Conservation (phyloP, 495 filamentous ascomycete species). For the Hypoxylon rickii region DNA sequence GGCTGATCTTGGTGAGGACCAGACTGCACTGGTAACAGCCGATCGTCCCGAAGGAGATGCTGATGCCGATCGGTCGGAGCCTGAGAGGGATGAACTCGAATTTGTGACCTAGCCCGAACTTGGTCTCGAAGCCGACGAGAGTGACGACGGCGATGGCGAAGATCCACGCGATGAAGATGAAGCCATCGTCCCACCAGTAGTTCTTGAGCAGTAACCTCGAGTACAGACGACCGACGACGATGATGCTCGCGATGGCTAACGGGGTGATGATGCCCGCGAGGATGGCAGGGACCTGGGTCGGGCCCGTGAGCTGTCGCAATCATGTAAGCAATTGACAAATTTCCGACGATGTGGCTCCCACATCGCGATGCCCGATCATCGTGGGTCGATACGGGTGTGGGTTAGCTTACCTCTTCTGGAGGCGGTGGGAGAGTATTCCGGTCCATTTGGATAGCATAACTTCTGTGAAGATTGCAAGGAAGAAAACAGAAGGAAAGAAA, state of each 20-base stretch:
- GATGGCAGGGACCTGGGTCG: slow-evolving; percentile 26
- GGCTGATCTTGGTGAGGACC: slow-evolving; percentile 46
- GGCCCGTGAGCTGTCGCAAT: slow-evolving; percentile 17
- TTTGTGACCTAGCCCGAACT: slow-evolving; percentile 28
- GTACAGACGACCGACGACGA: slow-evolving; percentile 30
- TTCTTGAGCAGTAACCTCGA: slow-evolving; percentile 27
- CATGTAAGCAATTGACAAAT: slow-evolving; percentile 5
- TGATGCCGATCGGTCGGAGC: slow-evolving; percentile 28
- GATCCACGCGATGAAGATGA: slow-evolving; percentile 27
- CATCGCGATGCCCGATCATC: neutral
- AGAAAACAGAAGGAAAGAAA: neutral
- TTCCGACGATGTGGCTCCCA: slow-evolving; percentile 14
- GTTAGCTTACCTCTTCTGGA: slow-evolving; percentile 20
- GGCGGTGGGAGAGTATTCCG: too few species aligned
- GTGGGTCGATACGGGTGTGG: slow-evolving; percentile 11
- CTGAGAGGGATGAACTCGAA: slow-evolving; percentile 29
- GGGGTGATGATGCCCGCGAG: slow-evolving; percentile 30
- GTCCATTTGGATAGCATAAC: slow-evolving; percentile 15
- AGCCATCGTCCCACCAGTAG: slow-evolving; percentile 32
- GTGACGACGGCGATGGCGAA: slow-evolving; percentile 31
- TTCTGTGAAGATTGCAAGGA: slow-evolving; percentile 10
- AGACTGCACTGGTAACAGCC: slow-evolving; percentile 44
- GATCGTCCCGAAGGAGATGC: slow-evolving; percentile 26
- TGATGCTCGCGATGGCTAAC: slow-evolving; percentile 22
- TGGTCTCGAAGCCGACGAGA: slow-evolving; percentile 28